A percentile compares a stretch with the other conserved stretches of the same genome.
phyloP scores from a whole-genome alignment of 2,329 filamentous ascomycete species.

The Penicillium sp. region DNA sequence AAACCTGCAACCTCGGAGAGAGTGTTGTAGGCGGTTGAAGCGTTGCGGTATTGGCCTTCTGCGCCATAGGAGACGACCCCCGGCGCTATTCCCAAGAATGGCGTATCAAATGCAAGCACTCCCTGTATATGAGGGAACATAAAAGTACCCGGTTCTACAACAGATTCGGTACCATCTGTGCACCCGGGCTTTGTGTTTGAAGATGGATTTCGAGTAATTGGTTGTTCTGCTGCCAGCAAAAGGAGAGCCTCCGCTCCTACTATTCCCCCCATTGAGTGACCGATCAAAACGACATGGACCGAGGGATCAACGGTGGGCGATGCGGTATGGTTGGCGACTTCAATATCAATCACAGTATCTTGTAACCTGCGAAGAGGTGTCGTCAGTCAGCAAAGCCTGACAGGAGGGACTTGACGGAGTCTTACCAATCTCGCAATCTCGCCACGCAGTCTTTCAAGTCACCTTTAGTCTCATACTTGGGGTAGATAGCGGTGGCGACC shows the following conservation, averaged over 20 bases:
- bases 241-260: constrained; percentile 87
- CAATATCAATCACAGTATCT: constrained; percentile 89
- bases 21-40: constrained; percentile 66
- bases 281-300: constrained; percentile 75
- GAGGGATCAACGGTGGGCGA: constrained; percentile 84
- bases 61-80: constrained; percentile 57
- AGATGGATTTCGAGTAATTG: constrained; percentile 38
- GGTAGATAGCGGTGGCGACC: constrained; percentile 45
- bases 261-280: constrained; percentile 91
- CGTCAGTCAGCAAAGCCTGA: neutral
- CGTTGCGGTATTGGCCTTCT: constrained; percentile 78
- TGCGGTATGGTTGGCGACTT: constrained; percentile 75
- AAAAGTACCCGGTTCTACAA: constrained; percentile 47
- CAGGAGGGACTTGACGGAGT: neutral
- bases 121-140: constrained; percentile 95
- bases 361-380: constrained; percentile 61
- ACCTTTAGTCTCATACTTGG: constrained; percentile 50
- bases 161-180: constrained; percentile 14
- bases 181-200: constrained; percentile 20
- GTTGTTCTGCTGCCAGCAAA: constrained; percentile 66
- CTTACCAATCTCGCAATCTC: constrained; percentile 49
- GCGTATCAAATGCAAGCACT: constrained; percentile 90
- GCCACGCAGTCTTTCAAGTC: constrained; percentile 47
- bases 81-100: constrained; percentile 61
- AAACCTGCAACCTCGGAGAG: constrained; percentile 61